phyloP scores from a whole-genome alignment of 2,329 filamentous ascomycete species.

The Claviceps lovelessii region DNA sequence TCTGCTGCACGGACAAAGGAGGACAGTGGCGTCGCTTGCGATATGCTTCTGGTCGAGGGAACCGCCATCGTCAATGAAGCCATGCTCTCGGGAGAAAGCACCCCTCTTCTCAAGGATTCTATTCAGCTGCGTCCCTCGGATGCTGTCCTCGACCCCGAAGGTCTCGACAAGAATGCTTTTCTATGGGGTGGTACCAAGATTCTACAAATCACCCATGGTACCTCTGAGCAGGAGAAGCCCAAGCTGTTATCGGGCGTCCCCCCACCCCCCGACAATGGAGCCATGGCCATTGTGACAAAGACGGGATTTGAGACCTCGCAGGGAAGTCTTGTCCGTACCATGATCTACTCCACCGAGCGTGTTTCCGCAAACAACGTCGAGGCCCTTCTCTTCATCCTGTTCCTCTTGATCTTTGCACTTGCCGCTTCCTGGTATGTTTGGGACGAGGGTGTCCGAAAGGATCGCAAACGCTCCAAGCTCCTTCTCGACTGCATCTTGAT shows the following conservation, averaged over 20 bases:
- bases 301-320: conserved; percentile 98
- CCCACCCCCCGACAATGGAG: conserved; percentile 80
- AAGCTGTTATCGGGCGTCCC: conserved; percentile 64
- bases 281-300: conserved; percentile 87
- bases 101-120: conserved; percentile 90
- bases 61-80: conserved; percentile 97
- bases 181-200: conserved; percentile 97
- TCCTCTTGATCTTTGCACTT: conserved; percentile 88
- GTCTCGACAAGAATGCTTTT: conserved; percentile 90
- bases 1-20: conserved; percentile 91
- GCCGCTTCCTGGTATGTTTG: conserved; percentile 98
- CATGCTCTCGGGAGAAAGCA: conserved; percentile 97
- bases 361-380: conserved; percentile 98
- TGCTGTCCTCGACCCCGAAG: conserved; percentile 69
- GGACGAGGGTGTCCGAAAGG: conserved; percentile 86
- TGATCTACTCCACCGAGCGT: conserved; percentile 98
- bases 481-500: conserved; percentile 95
- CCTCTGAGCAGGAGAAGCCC: conserved; percentile 56
- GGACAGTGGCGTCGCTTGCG: conserved; percentile 90
- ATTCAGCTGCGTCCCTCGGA: conserved; percentile 78
- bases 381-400: conserved; percentile 92
- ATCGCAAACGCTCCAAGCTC: conserved; percentile 93
- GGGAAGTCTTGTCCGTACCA: conserved; percentile 90
- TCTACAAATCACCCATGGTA: conserved; percentile 83
- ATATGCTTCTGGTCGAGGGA: conserved; percentile 90